A percentile compares a stretch with the other conserved stretches of the same genome.
Conservation (phyloP, 2,329 filamentous ascomycete genomes). For the Fusarium sp. region DNA sequence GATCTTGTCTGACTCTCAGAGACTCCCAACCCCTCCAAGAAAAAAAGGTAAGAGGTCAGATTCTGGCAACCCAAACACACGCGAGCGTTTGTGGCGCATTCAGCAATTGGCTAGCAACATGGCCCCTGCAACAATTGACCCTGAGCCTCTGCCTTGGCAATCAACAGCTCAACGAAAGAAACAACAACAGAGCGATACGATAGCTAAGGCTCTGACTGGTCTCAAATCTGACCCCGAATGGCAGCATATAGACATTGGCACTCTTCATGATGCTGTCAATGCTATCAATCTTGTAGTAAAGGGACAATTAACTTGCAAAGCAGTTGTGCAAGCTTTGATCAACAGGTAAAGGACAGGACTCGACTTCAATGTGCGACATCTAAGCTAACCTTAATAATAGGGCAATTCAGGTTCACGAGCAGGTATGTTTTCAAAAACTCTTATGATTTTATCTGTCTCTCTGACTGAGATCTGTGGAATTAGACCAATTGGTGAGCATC, state of each 20-base stretch:
- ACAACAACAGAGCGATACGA: neutral
- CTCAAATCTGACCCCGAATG: neutral
- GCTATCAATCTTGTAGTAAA: neutral
- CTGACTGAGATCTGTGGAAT: neutral
- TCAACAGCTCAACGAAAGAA: constrained; percentile 8
- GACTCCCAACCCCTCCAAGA: neutral
- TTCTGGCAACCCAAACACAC: neutral
- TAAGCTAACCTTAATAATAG: neutral
- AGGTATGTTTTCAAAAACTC: neutral
- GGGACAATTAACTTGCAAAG: neutral
- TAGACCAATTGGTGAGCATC: constrained; percentile 5
- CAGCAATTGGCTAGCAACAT: neutral
- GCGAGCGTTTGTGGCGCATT: neutral
- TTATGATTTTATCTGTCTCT: neutral
- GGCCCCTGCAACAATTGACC: constrained; percentile 7
- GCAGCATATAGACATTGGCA: neutral
- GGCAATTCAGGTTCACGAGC: neutral
- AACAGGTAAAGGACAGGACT: neutral
- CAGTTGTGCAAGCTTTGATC: neutral
- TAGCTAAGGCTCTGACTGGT: neutral
- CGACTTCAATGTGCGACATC: neutral
- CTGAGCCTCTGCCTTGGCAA: constrained; percentile 2
- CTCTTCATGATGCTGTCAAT: neutral
- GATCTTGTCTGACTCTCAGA: neutral
- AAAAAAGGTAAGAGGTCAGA: neutral